Evolutionary conservation across 768 basidiomycete genomes (phyloP), one percentile per base, ranked within the genome.

Genomic region (Gyrodon lividus): DNA sequence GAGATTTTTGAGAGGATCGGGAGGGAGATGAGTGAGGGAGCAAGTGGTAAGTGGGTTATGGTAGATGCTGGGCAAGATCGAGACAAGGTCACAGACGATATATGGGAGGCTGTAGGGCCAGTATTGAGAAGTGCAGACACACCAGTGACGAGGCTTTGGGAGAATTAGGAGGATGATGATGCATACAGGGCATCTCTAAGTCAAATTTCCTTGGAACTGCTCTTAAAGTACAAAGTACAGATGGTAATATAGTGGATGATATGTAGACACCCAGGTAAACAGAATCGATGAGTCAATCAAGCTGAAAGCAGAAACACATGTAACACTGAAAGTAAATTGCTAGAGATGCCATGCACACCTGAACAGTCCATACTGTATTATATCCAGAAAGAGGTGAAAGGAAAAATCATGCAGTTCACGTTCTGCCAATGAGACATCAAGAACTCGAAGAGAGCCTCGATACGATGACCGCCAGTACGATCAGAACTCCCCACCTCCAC

Each of bases 401-500:
- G 34, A 31, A 31, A 45, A 48, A 52, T n/a, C 26, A 47, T 43
- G 52, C 41, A 14, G n/a, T 38, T 1, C 30, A 14, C 45, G 40
- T 35, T 7, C 28, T n/a, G 46, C 41, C 20, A 5, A 40, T 35
- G n/a, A 20, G 12, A 43, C 41, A 40, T 67, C 58, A 71, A 48
- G 67, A 60, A 54, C 70, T 72, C 24, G 86, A 80, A 23, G 88
- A 87, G 57, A 92, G 75, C 56, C 87, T 78, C 28, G 89, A 90
- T 10, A 92, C 81, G 45, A 92, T 69, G 19, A 92, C 83, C 0
- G 89, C 89, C 41, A 92, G 68, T 6, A 83, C 86, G 50, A 92
- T 85, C 54, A 92, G 64, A 14, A 86, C 77, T 19, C 89, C 90
- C 81, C 88, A 87, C 54, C 87, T 75, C 89, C 89, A 92, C 63